phyloP scores from a whole-genome alignment of 2,329 filamentous ascomycete genomes.

The Hypoxylon sp. region DNA sequence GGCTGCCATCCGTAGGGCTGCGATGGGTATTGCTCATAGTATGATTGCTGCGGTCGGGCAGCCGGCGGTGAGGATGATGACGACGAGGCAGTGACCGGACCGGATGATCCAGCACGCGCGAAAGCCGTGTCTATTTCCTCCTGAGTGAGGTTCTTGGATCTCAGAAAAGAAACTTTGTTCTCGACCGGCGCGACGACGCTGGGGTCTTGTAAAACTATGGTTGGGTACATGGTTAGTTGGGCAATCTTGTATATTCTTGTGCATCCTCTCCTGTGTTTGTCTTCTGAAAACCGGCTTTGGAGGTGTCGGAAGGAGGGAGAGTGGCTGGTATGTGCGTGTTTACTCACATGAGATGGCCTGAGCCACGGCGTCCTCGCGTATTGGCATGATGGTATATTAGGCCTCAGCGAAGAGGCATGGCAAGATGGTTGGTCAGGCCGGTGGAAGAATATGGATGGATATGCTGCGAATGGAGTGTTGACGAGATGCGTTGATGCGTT shows the following conservation, averaged over 20 bases:
- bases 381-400: constrained; percentile 66
- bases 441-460: background rate
- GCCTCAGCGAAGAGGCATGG: constrained; percentile 23
- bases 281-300: background rate
- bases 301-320: background rate
- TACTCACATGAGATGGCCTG: constrained; percentile 46
- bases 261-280: background rate
- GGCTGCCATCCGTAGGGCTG: constrained; percentile 65
- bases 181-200: constrained; percentile 91
- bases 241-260: constrained; percentile 25
- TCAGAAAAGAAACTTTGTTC: constrained; percentile 89
- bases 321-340: background rate
- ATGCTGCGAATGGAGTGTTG: constrained; percentile 5
- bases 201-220: constrained; percentile 87
- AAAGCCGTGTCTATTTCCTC: constrained; percentile 92
- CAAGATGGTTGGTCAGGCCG: background rate
- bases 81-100: constrained; percentile 59
- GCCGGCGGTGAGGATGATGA: constrained; percentile 52
- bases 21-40: constrained; percentile 57
- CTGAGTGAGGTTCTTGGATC: constrained; percentile 95
- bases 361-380: constrained; percentile 78
- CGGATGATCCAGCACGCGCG: constrained; percentile 66
- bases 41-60: constrained; percentile 52
- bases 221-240: constrained; percentile 12
- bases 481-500: background rate